A percentile compares a stretch with the other conserved stretches of the same genome.
Conservation (phyloP, 306 rosid genomes). For the Parietaria judaica region DNA sequence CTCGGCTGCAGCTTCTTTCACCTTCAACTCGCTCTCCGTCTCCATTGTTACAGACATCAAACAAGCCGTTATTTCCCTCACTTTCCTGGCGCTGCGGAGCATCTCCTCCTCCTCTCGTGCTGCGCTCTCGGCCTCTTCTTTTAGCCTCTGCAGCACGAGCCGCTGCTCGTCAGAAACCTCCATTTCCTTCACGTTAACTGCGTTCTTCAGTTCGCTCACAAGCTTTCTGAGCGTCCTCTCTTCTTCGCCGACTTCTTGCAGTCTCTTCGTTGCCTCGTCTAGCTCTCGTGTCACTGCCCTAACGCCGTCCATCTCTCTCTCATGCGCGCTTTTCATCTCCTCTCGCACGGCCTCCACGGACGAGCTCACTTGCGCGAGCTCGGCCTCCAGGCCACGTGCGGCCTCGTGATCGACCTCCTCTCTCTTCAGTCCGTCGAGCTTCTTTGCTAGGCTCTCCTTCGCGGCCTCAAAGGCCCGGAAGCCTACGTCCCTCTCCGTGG, state of each 20-base stretch:
- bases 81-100: conserved; percentile 17
- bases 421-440: conserved; percentile 33
- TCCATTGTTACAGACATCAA: conserved; percentile 28
- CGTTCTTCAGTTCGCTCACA: conserved; percentile 34
- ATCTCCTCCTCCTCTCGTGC: conserved; percentile 35
- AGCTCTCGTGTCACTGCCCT: conserved; percentile 45
- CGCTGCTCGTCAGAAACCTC: conserved; percentile 31
- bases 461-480: conserved; percentile 25
- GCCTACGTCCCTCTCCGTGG: conserved; percentile 34
- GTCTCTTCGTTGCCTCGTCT: conserved; percentile 48
- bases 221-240: conserved; percentile 45
- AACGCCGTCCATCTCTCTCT: conserved; percentile 51
- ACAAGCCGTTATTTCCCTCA: conserved; percentile 43
- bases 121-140: conserved; percentile 36
- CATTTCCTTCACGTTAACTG: conserved; percentile 30
- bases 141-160: conserved; percentile 27
- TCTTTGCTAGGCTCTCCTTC: conserved; percentile 41
- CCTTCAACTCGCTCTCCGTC: conserved; percentile 37
- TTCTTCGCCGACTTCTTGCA: conserved; percentile 51
- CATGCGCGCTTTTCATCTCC: conserved; percentile 56
- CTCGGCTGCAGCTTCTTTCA: conserved; percentile 38
- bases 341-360: conserved; percentile 55
- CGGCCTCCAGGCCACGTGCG: conserved; percentile 27
- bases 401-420: conserved; percentile 38
- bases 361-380: conserved; percentile 38